A percentile compares a stretch with the other conserved stretches of the same genome.
Conservation (phyloP, 108 stramenopile genomes). For the Fragilaria radians region DNA sequence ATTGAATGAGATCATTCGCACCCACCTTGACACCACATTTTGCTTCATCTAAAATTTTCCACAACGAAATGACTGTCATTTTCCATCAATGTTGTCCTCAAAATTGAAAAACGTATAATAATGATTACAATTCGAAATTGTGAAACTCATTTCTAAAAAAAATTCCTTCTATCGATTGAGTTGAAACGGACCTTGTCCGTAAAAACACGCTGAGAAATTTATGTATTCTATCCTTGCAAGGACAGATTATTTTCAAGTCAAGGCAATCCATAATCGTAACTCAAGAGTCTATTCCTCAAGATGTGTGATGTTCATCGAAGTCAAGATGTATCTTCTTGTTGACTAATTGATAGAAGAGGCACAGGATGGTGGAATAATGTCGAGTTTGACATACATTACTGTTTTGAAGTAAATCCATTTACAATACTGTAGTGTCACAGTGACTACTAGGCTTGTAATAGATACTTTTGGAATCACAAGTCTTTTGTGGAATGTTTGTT, state of each 20-base stretch:
- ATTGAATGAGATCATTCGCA: constrained; percentile 29
- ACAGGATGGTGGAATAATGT: not conserved
- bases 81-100: not conserved
- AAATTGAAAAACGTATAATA: not conserved
- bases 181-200: not conserved
- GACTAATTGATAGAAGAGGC: no score
- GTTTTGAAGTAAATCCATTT: no score
- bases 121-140: not conserved
- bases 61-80: constrained; percentile 78
- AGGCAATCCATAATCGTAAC: no score
- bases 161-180: not conserved
- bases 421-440: no score
- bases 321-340: no score
- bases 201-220: not conserved
- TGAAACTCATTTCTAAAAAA: not conserved
- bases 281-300: no score
- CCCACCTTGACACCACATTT: constrained; percentile 63
- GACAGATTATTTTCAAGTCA: no score
- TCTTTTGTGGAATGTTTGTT: not conserved
- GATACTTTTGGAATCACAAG: not conserved
- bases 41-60: constrained; percentile 65
- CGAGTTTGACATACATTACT: not conserved
- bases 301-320: no score
- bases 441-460: no score
- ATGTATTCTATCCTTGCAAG: not conserved